Evolutionary conservation across 2,329 filamentous ascomycete species (phyloP).

Genomic region (Balansia obtecta): DNA sequence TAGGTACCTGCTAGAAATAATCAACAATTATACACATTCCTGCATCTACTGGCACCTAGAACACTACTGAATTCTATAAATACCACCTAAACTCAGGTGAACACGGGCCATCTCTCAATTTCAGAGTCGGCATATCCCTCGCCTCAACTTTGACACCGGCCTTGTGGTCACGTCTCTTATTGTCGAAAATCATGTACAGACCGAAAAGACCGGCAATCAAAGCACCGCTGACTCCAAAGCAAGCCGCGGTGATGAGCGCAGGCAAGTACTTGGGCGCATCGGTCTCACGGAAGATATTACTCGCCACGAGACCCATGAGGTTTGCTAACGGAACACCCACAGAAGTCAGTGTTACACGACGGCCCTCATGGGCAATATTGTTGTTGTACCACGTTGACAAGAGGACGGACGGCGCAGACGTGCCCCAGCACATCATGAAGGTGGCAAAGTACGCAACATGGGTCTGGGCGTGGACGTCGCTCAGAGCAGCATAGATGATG

Average conservation of each 20-base stretch:
- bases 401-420: slow-evolving; percentile 60
- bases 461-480: slow-evolving; percentile 46
- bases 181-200: slow-evolving; percentile 45
- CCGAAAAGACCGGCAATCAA: slow-evolving; percentile 42
- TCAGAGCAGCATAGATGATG: slow-evolving; percentile 63
- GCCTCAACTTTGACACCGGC: slow-evolving; percentile 33
- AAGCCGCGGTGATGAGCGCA: slow-evolving; percentile 51
- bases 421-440: slow-evolving; percentile 78
- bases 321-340: slow-evolving; percentile 66
- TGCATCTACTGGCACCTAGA: neutral
- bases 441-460: slow-evolving; percentile 61
- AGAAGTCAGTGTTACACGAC: slow-evolving; percentile 56
- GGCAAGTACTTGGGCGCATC: slow-evolving; percentile 56
- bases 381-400: slow-evolving; percentile 62
- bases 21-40: neutral
- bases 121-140: slow-evolving; percentile 35
- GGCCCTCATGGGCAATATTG: slow-evolving; percentile 67
- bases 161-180: slow-evolving; percentile 41
- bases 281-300: slow-evolving; percentile 53
- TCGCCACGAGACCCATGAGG: slow-evolving; percentile 59
- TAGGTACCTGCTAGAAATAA: neutral
- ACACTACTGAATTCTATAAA: slow-evolving; percentile 13
- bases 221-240: slow-evolving; percentile 49
- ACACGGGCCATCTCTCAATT: slow-evolving; percentile 34
- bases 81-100: slow-evolving; percentile 40